Base-by-base conservation (phyloP, 2,329 filamentous ascomycete species). In the Pestalotiopsis fici region DNA sequence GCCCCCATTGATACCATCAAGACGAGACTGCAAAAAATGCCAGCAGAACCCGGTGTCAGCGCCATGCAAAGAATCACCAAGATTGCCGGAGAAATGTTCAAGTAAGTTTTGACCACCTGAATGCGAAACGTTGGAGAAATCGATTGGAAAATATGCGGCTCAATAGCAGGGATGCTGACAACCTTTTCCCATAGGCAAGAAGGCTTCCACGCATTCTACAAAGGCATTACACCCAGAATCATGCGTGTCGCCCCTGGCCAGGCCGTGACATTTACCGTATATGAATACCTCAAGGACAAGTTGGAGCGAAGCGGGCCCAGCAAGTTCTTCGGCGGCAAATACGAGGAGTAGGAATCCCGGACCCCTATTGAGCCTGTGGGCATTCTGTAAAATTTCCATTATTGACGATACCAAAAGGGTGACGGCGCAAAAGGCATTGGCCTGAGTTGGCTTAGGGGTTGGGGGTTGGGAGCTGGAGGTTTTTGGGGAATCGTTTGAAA, bases 1-100 rank as follows among this genome's bases (percentile, higher is more conserved):
- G 96, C 97, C 31, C 96, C 96, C 25, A 98, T 99, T 78, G 96
- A 99, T 78, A 99, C 96, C 50, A 98, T 99, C 85, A 99, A 99
- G 90, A 99, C 96, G 55, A 86, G 96, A 63, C 83, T 99, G 78
- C 96, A 99, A 80, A 96, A 94, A 82, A 96, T 90, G 64, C 93
- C 94, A 0, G 94, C 93, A 3, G 87, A 92, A 80, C 87, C 90
- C 4, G 95, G 95, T 18, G 91, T 95, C 76, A 93, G 90, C 59
- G 95, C 96, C 13, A 80, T 97, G 73, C 87, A 88, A 67, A 86
- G 96, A 68, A 98, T 99, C 74, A 85, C 88, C 35, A 79, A 82
- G 54, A 99, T 99, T 74, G 90, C 93, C 64, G 86, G 82, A 66
- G 92, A 95, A 71, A 96, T 95, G 93, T 95, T 95, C 83, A 93